These are phyloP conservation scores for Neurospora sp. DNA, from an alignment of 495 filamentous ascomycete genomes.

Conservation along the genomic window DNA sequence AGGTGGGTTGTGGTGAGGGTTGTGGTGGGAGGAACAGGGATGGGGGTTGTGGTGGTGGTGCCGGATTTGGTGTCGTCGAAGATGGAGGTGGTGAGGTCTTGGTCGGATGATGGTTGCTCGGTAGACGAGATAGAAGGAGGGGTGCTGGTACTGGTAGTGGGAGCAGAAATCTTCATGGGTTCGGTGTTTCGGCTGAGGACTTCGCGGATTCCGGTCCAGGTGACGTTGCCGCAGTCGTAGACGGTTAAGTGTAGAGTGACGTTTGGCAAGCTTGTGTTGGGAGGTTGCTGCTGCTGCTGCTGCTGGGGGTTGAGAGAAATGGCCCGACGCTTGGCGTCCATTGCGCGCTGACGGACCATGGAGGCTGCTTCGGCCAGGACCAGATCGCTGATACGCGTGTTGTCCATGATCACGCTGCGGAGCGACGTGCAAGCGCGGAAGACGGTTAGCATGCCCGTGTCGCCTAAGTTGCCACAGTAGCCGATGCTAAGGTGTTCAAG, in stretches of 20 bases:
- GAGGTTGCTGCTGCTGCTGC: background rate
- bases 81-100: background rate
- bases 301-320: constrained; percentile 15
- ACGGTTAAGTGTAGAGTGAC: constrained; percentile 69
- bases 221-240: constrained; percentile 84
- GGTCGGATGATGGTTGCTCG: background rate
- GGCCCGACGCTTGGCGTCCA: constrained; percentile 33
- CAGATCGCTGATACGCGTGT: constrained; percentile 81
- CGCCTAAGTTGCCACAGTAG: constrained; percentile 79
- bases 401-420: constrained; percentile 76
- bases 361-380: constrained; percentile 78
- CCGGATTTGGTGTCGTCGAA: background rate
- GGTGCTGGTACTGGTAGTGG: constrained; percentile 6
- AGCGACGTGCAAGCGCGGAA: constrained; percentile 65
- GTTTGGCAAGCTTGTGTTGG: constrained; percentile 1
- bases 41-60: background rate
- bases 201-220: constrained; percentile 86
- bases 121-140: background rate
- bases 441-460: constrained; percentile 74
- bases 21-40: background rate
- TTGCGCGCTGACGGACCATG: constrained; percentile 57
- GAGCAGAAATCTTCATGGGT: constrained; percentile 31
- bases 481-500: constrained; percentile 80
- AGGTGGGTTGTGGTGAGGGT: constrained; percentile 3
- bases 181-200: constrained; percentile 77